Percentiles rank a stretch among this genome's conserved stretches.
Conservation (phyloP, 345 rosid species). For the Gossypium sturtianum region DNA sequence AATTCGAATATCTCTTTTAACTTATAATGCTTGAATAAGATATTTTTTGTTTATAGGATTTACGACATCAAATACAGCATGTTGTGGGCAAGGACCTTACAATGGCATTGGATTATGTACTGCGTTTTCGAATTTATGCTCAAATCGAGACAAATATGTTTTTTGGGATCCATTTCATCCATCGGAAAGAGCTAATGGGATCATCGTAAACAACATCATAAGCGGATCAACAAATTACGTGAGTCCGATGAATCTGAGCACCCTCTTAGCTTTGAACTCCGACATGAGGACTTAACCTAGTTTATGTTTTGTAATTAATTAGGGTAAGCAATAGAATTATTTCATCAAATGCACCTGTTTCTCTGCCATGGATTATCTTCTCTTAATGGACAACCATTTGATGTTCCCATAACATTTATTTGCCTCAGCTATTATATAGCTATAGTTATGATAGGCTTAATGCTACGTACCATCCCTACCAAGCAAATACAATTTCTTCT, state of each 20-base stretch:
- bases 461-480: no score
- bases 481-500: no score
- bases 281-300: constrained; percentile 13
- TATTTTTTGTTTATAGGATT: constrained; percentile 46
- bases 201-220: constrained; percentile 50
- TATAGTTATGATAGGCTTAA: no score
- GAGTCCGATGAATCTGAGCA: constrained; percentile 87
- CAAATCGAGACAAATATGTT: constrained; percentile 50
- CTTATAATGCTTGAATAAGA: neutral
- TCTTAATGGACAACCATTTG: no score
- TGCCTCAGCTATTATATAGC: no score
- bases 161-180: constrained; percentile 96
- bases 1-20: no score
- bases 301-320: no score
- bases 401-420: no score
- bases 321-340: no score
- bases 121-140: constrained; percentile 57
- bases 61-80: constrained; percentile 63
- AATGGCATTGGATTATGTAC: constrained; percentile 89
- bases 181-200: constrained; percentile 60
- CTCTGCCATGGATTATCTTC: no score
- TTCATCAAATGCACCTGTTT: no score
- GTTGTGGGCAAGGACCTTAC: constrained; percentile 91
- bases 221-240: constrained; percentile 47
- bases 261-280: constrained; percentile 51